Conservation (phyloP, 2,329 filamentous ascomycete species). For the Apiospora saccharicola region DNA sequence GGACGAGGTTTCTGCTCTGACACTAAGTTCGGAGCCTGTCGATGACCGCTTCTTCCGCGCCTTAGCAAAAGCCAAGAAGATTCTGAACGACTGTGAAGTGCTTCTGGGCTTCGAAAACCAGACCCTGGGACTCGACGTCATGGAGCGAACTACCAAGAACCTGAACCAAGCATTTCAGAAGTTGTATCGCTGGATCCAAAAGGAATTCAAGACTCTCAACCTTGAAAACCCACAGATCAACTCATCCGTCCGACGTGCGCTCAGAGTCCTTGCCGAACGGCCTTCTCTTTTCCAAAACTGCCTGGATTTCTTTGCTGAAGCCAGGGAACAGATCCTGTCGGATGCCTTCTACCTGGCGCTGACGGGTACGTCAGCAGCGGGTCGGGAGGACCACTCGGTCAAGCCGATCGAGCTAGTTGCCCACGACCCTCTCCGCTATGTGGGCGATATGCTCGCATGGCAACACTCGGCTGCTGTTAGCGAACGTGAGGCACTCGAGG, state of each 20-base stretch:
- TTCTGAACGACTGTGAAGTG: constrained; percentile 87
- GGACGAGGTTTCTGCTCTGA: constrained; percentile 78
- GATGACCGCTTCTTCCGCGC: constrained; percentile 84
- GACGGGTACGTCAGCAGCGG: constrained; percentile 71
- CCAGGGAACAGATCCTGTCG: constrained; percentile 83
- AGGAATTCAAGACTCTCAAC: constrained; percentile 90
- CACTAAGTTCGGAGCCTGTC: constrained; percentile 80
- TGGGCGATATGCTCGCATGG: constrained; percentile 98
- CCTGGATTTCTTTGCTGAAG: constrained; percentile 90
- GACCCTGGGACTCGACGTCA: constrained; percentile 84
- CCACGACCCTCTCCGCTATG: constrained; percentile 89
- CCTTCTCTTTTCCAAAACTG: constrained; percentile 93
- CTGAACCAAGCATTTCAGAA: constrained; percentile 94
- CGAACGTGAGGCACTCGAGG: constrained; percentile 89
- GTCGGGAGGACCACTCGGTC: constrained; percentile 65
- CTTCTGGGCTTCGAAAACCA: constrained; percentile 91
- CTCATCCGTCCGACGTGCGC: constrained; percentile 79
- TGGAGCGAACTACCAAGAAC: constrained; percentile 87
- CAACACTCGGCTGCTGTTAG: constrained; percentile 93
- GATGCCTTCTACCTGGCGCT: constrained; percentile 90
- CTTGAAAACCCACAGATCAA: constrained; percentile 95
- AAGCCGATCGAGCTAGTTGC: constrained; percentile 96
- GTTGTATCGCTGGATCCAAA: constrained; percentile 92
- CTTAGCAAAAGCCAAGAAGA: constrained; percentile 81
- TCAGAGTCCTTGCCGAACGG: constrained; percentile 87